Percentiles rank a stretch among this genome's conserved stretches.
Conservation (phyloP, 352 stramenopile species). For the Paralagenidium karlingii region DNA sequence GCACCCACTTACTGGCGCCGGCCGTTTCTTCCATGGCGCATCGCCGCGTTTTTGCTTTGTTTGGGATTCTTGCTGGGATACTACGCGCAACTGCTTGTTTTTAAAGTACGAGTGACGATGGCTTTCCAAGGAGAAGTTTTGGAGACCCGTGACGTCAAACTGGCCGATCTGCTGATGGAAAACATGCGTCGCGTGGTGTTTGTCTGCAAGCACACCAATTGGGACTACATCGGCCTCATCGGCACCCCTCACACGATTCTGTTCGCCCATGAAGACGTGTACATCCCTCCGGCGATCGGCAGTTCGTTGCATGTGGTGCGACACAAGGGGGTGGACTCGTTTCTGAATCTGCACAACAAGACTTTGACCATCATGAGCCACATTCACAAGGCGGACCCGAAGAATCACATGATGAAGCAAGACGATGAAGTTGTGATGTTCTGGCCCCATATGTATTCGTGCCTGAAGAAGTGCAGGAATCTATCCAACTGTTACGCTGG, state of each 20-base stretch:
- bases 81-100: conserved; percentile 53
- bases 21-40: no score
- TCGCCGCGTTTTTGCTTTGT: conserved; percentile 5
- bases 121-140: conserved; percentile 43
- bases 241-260: conserved; percentile 41
- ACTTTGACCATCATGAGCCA: conserved; percentile 70
- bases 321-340: conserved; percentile 49
- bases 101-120: conserved; percentile 47
- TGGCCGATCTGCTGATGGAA: conserved; percentile 31
- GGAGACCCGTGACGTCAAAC: conserved; percentile 22
- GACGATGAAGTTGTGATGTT: conserved; percentile 64
- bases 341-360: conserved; percentile 74
- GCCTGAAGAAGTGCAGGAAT: conserved; percentile 53
- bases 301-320: conserved; percentile 45
- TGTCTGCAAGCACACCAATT: conserved; percentile 64
- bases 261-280: conserved; percentile 53
- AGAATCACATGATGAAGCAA: conserved; percentile 56
- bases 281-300: conserved; percentile 28
- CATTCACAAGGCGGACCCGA: conserved; percentile 26
- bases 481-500: conserved; percentile 54
- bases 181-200: conserved; percentile 51
- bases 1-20: no score
- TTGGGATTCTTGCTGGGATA: conserved; percentile 38
- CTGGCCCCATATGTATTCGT: conserved; percentile 74
- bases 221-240: conserved; percentile 63